These are phyloP conservation scores for Irpex lacteus DNA, from an alignment of 1,284 basidiomycete genomes.

Conservation along the genomic window DNA sequence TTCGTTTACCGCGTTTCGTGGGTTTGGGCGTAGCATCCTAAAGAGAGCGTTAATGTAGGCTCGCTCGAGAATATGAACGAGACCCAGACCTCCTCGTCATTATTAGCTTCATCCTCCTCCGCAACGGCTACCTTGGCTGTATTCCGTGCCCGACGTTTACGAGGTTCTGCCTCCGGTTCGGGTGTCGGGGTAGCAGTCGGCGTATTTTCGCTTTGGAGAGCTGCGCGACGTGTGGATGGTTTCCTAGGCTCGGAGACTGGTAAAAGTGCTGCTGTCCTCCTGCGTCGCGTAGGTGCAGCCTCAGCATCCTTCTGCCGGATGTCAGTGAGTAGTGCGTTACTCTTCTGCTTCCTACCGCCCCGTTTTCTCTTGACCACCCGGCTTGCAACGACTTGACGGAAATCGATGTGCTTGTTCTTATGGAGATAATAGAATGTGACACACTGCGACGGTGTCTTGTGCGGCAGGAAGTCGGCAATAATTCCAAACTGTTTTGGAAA, in stretches of 20 bases:
- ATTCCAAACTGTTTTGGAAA: slow-evolving; percentile 93
- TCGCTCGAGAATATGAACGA: neutral
- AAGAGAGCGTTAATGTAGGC: neutral
- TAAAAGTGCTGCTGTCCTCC: slow-evolving; percentile 12
- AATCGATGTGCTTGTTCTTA: slow-evolving; percentile 87
- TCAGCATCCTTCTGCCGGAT: slow-evolving; percentile 76
- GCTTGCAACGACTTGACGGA: slow-evolving; percentile 69
- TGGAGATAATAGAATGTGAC: slow-evolving; percentile 94
- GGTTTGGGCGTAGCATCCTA: slow-evolving; percentile 28
- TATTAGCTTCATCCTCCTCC: slow-evolving; percentile 27
- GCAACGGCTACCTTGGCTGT: slow-evolving; percentile 26
- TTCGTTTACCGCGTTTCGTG: slow-evolving; percentile 30
- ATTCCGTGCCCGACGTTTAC: slow-evolving; percentile 34
- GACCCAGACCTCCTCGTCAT: slow-evolving; percentile 34
- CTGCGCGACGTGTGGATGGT: slow-evolving; percentile 34
- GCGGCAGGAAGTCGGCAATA: slow-evolving; percentile 78
- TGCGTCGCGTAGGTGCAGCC: slow-evolving; percentile 15
- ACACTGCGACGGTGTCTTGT: slow-evolving; percentile 89
- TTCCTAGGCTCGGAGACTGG: slow-evolving; percentile 21
- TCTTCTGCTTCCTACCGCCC: slow-evolving; percentile 68
- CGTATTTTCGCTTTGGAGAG: slow-evolving; percentile 43
- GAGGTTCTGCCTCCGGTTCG: slow-evolving; percentile 56
- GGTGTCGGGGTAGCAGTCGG: slow-evolving; percentile 53
- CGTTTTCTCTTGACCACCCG: slow-evolving; percentile 61
- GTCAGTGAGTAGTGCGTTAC: slow-evolving; percentile 75